A percentile compares a stretch with the other conserved stretches of the same genome.
phyloP scores from a whole-genome alignment of 371 early-diverging fungal genomes.

The Vairimorpha ceranae region DNA sequence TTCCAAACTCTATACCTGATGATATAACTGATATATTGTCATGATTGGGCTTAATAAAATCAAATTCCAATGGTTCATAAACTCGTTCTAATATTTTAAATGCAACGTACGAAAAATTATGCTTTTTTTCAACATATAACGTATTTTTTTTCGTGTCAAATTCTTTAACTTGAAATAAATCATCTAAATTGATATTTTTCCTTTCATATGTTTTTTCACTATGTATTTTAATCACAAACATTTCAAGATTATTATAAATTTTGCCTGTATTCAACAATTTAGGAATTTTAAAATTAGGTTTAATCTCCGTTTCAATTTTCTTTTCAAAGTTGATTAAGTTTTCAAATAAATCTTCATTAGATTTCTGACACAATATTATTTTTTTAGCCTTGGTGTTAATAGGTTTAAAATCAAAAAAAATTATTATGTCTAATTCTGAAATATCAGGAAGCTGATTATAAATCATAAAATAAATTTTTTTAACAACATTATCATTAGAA shows the following conservation, averaged over 20 bases:
- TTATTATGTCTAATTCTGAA: background rate
- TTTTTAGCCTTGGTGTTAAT: background rate
- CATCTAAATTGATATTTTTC: background rate
- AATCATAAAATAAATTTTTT: no score
- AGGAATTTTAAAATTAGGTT: background rate
- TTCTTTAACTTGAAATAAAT: background rate
- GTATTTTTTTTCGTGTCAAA: background rate
- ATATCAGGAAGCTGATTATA: no score
- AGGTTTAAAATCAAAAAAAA: background rate
- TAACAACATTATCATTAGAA: no score
- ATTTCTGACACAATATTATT: background rate
- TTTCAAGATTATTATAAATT: background rate
- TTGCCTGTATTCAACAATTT: no score
- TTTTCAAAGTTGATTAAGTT: background rate
- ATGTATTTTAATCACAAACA: background rate
- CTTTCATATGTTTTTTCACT: background rate
- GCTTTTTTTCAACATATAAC: background rate
- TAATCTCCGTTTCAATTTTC: background rate
- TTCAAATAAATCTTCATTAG: background rate
- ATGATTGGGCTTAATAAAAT: background rate
- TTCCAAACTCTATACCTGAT: background rate
- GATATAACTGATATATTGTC: background rate
- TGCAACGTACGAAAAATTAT: slow-evolving; percentile 1
- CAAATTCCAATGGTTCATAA: background rate
- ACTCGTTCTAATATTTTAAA: background rate